Base-by-base conservation (phyloP, 495 filamentous ascomycete species). In the Penicillium diatomitis region DNA sequence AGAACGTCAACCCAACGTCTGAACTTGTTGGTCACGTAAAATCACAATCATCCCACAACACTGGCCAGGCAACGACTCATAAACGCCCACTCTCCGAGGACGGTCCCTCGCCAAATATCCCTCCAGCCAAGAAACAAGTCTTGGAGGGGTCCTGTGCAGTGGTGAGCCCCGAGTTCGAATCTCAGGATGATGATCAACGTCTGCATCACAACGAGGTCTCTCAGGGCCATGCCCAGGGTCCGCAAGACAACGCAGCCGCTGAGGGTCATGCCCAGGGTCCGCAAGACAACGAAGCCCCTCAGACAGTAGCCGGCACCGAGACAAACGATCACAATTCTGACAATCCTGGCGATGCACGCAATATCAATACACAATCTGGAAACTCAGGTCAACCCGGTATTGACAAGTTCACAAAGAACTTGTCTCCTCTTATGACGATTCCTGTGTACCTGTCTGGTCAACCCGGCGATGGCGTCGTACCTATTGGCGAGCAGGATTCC, bases 381-480 rank as follows among this genome's bases (percentile, higher is more conserved):
- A 41, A 34, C 9, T 11, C 40, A 30, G n/a, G 28, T 32, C 40
- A 32, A 10, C n/a, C 9, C 30, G 35, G 32, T 31, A 49, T 20
- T 20, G 20, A 20, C 20, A 38, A 51, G 43, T 41, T 10, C 44
- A 2, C 4, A 38, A 2, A 35, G 2, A 4, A 11, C 2, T 31
- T 51, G 33, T 67, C 58, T 8, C 63, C 63, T 5, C 42, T 64
- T 4, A 52, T 35, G 6, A 64, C 62, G 20, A 54, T 67, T 12
- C 63, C 64, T 3, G 51, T 64, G 5, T 67, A 62, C 47, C 46
- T 52, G 48, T 11, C 44, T 37, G 38, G 42, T 6, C 38, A 4
- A 5, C 31, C 48, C n/a, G 35, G 46, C 0, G 31, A 44, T 6
- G 31, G 39, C 30, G 46, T 38, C 10, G 28, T 34, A 3, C 4